Evolutionary conservation across 768 basidiomycete species (phyloP).

Genomic region (Neoboletus subvelutipes): DNA sequence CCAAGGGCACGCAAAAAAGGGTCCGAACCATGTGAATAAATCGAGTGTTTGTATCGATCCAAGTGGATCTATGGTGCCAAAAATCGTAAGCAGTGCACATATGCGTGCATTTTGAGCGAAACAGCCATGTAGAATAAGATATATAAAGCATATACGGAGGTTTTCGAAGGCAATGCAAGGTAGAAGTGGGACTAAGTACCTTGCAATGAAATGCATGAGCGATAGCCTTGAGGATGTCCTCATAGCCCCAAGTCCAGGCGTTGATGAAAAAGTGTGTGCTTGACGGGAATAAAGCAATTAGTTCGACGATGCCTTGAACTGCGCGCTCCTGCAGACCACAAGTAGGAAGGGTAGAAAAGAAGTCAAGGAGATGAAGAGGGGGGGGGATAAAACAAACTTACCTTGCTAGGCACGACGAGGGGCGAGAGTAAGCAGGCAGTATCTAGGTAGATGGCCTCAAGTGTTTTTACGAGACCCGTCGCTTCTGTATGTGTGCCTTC

Average conservation of each 20-base stretch:
- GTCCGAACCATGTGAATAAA: conserved; percentile 60
- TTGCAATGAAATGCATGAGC: conserved; percentile 61
- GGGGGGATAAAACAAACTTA: conserved; percentile 13
- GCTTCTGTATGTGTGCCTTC: conserved; percentile 24
- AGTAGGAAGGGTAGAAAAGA: neutral
- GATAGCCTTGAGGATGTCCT: conserved; percentile 81
- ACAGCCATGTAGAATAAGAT: neutral
- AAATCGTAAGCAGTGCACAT: conserved; percentile 9
- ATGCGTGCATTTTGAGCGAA: neutral
- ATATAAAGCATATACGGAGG: neutral
- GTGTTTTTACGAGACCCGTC: conserved; percentile 40
- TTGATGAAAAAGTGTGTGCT: conserved; percentile 85
- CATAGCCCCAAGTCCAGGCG: conserved; percentile 96
- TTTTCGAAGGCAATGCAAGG: neutral
- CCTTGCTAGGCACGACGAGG: conserved; percentile 60
- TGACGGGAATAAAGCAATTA: conserved; percentile 67
- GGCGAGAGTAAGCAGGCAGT: conserved; percentile 65
- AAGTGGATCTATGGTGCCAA: conserved; percentile 66
- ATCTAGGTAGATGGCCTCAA: conserved; percentile 83
- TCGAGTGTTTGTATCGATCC: conserved; percentile 80
- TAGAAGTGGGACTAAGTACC: conserved; percentile 34
- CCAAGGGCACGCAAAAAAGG: conserved; percentile 60
- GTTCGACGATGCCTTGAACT: conserved; percentile 58
- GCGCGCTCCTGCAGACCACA: conserved; percentile 54
- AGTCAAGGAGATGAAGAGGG: neutral